Evolutionary conservation across 169 alveolate species (phyloP).

Genomic region (Theileria orientalis): DNA sequence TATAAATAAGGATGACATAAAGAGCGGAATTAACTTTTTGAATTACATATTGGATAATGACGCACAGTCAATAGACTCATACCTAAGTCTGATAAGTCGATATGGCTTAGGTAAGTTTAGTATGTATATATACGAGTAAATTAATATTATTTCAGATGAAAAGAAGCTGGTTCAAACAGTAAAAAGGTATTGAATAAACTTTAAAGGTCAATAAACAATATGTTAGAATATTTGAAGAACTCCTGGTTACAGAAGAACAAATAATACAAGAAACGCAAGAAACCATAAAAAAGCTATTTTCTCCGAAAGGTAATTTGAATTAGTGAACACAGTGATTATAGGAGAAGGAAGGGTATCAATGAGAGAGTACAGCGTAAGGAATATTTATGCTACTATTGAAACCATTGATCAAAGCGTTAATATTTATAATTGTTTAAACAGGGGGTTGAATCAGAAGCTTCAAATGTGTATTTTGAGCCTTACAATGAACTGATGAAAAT

Average conservation of each 20-base stretch:
- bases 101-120: not conserved
- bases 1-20: conserved; percentile 18
- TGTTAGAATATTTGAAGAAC: conserved; percentile 11
- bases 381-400: no score
- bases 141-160: conserved; percentile 1
- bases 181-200: not conserved
- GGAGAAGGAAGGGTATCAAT: no score
- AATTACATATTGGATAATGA: conserved; percentile 34
- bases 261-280: not conserved
- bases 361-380: no score
- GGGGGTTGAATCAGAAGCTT: not conserved
- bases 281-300: not conserved
- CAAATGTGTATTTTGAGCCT: conserved; percentile 18
- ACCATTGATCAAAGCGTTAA: no score
- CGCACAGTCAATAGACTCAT: conserved; percentile 18
- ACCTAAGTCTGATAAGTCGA: not conserved
- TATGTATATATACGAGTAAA: no score
- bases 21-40: conserved; percentile 23
- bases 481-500: conserved; percentile 37
- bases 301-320: no score
- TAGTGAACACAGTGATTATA: not conserved
- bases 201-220: not conserved
- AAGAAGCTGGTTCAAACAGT: conserved; percentile 17
- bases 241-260: conserved; percentile 2
- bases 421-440: not conserved